These are phyloP conservation scores for Lagenaria siceraria DNA, from an alignment of 306 rosid species.

Conservation along the genomic window DNA sequence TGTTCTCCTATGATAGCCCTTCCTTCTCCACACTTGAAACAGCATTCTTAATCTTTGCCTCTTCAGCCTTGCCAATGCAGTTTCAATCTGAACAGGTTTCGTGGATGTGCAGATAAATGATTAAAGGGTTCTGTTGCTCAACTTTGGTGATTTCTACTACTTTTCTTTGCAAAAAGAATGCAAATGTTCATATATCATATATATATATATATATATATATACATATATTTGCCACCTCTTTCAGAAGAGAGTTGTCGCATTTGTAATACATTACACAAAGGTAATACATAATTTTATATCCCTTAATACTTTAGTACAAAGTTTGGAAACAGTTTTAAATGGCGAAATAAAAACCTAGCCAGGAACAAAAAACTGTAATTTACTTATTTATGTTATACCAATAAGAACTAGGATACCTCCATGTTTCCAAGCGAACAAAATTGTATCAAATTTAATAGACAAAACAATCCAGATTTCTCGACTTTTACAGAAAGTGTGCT, in stretches of 20 bases:
- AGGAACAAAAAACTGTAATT: too few relatives aligned
- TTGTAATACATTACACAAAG: neutral
- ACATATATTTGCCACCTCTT: neutral
- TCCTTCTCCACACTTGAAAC: neutral
- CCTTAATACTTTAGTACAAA: too few relatives aligned
- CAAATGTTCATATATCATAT: neutral
- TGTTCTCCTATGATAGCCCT: slow-evolving; percentile 26
- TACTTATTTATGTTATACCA: too few relatives aligned
- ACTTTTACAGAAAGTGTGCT: neutral
- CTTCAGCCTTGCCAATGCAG: neutral
- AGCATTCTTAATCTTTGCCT: neutral
- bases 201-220: neutral
- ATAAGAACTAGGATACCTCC: too few relatives aligned
- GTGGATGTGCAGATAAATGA: neutral
- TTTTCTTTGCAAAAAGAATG: neutral
- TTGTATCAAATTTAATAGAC: neutral
- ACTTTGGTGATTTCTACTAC: neutral
- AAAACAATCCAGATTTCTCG: neutral
- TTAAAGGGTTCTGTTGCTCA: neutral
- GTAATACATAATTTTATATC: neutral
- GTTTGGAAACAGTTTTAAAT: too few relatives aligned
- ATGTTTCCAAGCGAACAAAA: neutral
- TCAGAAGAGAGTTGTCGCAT: neutral
- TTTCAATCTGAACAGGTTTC: neutral
- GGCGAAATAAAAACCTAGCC: too few relatives aligned